A percentile compares a stretch with the other conserved stretches of the same genome.
Evolutionary conservation across 2,329 filamentous ascomycete genomes (phyloP).

Genomic region (Dothistroma septosporum): DNA sequence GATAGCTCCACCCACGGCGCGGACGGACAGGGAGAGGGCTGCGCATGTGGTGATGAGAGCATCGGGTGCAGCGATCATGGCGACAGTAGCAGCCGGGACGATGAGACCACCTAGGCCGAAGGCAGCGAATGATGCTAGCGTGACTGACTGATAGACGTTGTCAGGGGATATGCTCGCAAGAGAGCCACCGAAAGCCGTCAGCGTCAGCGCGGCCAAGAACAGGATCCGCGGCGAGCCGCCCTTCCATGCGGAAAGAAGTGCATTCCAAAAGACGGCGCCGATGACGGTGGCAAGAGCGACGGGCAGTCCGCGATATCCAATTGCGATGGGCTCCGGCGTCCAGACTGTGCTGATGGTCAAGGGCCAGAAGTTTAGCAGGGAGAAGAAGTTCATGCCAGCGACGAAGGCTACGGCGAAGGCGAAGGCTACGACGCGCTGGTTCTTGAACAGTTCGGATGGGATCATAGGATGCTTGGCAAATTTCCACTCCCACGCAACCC

Average conservation of each 20-base stretch:
- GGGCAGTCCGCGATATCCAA: slow-evolving; percentile 60
- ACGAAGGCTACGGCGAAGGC: slow-evolving; percentile 38
- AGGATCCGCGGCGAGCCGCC: slow-evolving; percentile 58
- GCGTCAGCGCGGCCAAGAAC: slow-evolving; percentile 36
- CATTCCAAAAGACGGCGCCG: slow-evolving; percentile 54
- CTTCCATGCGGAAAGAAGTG: slow-evolving; percentile 53
- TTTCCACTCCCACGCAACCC: slow-evolving; percentile 38
- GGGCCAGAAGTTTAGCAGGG: slow-evolving; percentile 55
- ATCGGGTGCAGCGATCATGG: slow-evolving; percentile 30
- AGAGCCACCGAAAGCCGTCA: slow-evolving; percentile 37
- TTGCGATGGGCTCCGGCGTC: slow-evolving; percentile 57
- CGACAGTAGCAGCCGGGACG: slow-evolving; percentile 32
- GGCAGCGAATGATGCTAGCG: slow-evolving; percentile 31
- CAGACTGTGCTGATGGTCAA: slow-evolving; percentile 61
- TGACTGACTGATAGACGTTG: slow-evolving; percentile 24
- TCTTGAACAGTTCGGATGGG: slow-evolving; percentile 32
- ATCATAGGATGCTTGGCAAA: slow-evolving; percentile 39
- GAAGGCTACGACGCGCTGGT: slow-evolving; percentile 32
- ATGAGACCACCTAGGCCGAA: slow-evolving; percentile 38
- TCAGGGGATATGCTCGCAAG: slow-evolving; percentile 57
- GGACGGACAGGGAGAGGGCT: slow-evolving; percentile 30
- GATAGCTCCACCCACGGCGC: slow-evolving; percentile 30
- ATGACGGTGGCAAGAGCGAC: slow-evolving; percentile 60
- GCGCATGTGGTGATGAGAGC: slow-evolving; percentile 31
- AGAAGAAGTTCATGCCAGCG: slow-evolving; percentile 36